Base-by-base conservation (phyloP, 352 stramenopile genomes). In the Phytophthora ohioensis region DNA sequence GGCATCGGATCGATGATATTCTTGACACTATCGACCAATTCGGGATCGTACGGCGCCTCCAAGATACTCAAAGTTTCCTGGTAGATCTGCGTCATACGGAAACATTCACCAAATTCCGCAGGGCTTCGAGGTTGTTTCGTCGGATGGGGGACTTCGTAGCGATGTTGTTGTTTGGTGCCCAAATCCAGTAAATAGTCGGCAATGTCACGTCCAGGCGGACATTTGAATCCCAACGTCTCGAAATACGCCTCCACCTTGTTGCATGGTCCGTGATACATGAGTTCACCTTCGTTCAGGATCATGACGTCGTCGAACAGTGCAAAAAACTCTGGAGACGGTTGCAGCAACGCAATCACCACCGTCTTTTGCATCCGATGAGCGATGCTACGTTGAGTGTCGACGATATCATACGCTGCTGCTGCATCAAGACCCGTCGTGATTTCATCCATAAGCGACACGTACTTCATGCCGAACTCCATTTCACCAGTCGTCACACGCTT, bases 391-490 rank as follows among this genome's bases (percentile, higher is more conserved):
- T 67, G 58, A 3, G 58, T 67, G 31, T 52, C 49, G 47, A 67
- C 49, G 17, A 67, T 67, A 34, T 67, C 58, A 30, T 59, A 67
- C 15, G 47, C 49, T 4, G 58, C 58, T 10, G 58, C 58, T 30
- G 45, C 49, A 36, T 67, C 58, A 3, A 67, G 36, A 27, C 58
- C 95, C 21, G 69, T 93, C 96, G 39, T 97, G 82, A 62, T 62
- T 30, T 62, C 55, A 41, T 62, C 55, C 55, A 62, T 62, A 5
- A 62, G 30, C 3, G 55, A 62, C 41, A 62, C 55, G 41, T 62
- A 62, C n/a, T 62, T 62, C 41, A 62, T 62, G 9, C 55, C 55
- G n/a, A 62, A 62, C 27, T 53, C 55, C 55, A 62, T 62, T 3
- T 62, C 55, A 5, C 55, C 55, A 52, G 55, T 62, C 39, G 55